These are phyloP conservation scores for Daldinia bambusicola DNA, from an alignment of 495 filamentous ascomycete genomes.

Conservation along the genomic window DNA sequence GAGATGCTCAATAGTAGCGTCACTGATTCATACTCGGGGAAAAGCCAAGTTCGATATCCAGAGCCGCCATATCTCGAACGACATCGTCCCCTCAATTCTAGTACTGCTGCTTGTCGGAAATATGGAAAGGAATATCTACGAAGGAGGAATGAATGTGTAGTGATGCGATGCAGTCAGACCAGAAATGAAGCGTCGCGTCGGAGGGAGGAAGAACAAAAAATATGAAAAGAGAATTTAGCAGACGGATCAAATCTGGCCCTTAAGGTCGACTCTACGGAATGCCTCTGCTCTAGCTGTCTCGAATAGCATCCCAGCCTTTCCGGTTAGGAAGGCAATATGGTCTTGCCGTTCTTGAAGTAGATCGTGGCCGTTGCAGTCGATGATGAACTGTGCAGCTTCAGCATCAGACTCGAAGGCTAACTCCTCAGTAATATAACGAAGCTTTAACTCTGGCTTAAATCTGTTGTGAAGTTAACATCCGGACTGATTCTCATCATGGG, in stretches of 20 bases:
- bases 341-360: conserved; percentile 82
- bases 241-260: conserved; percentile 85
- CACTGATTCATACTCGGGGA: conserved; percentile 33
- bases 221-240: conserved; percentile 32
- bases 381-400: conserved; percentile 88
- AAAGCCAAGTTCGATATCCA: conserved; percentile 34
- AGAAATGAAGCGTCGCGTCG: conserved; percentile 27
- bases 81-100: conserved; percentile 27
- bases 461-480: conserved; percentile 62
- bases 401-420: conserved; percentile 94
- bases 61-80: conserved; percentile 20
- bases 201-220: conserved; percentile 20
- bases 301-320: conserved; percentile 77
- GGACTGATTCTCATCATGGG: background rate
- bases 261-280: conserved; percentile 90
- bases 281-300: conserved; percentile 75
- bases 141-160: conserved; percentile 22
- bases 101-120: conserved; percentile 10
- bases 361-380: conserved; percentile 75
- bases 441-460: conserved; percentile 87
- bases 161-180: conserved; percentile 26
- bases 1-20: conserved; percentile 27
- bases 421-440: conserved; percentile 94
- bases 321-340: conserved; percentile 77
- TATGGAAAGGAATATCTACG: conserved; percentile 38